Evolutionary conservation across 108 stramenopile genomes (phyloP).

Genomic region (Skeletonema marinoi): DNA sequence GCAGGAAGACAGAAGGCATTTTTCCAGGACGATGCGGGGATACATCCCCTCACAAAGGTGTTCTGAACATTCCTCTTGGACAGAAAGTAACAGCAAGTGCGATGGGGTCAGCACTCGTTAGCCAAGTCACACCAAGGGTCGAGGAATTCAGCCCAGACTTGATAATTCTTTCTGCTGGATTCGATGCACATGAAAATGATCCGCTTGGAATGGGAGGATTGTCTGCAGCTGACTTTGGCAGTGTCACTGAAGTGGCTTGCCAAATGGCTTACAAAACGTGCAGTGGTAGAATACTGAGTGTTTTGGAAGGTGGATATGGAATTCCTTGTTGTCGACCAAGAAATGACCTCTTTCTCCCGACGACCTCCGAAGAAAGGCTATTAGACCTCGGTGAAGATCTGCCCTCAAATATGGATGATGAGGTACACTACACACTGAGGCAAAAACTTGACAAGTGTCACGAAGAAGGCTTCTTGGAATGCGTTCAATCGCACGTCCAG

Average conservation of each 20-base stretch:
- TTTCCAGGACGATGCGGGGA: constrained; percentile 90
- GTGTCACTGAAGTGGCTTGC: constrained; percentile 83
- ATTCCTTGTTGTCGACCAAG: constrained; percentile 82
- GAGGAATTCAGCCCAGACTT: constrained; percentile 92
- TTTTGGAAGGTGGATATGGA: constrained; percentile 98
- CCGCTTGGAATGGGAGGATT: constrained; percentile 86
- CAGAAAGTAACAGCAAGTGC: constrained; percentile 67
- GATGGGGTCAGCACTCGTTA: constrained; percentile 77
- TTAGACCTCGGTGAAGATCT: constrained; percentile 78
- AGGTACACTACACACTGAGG: constrained; percentile 54
- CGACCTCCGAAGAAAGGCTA: constrained; percentile 20
- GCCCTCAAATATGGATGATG: constrained; percentile 73
- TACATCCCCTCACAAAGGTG: constrained; percentile 81
- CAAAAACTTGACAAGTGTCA: constrained; percentile 79
- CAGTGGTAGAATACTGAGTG: constrained; percentile 91
- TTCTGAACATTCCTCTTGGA: constrained; percentile 89
- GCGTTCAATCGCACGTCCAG: constrained; percentile 72
- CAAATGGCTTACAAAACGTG: constrained; percentile 86
- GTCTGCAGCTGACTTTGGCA: constrained; percentile 84
- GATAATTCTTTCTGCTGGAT: constrained; percentile 95
- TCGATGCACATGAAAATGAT: constrained; percentile 93
- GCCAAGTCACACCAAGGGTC: constrained; percentile 82
- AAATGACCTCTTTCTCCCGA: constrained; percentile 57
- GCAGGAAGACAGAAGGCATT: constrained; percentile 70
- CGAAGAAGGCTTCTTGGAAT: constrained; percentile 81